Conservation (phyloP, 306 rosid species). For the Malus fusca region DNA sequence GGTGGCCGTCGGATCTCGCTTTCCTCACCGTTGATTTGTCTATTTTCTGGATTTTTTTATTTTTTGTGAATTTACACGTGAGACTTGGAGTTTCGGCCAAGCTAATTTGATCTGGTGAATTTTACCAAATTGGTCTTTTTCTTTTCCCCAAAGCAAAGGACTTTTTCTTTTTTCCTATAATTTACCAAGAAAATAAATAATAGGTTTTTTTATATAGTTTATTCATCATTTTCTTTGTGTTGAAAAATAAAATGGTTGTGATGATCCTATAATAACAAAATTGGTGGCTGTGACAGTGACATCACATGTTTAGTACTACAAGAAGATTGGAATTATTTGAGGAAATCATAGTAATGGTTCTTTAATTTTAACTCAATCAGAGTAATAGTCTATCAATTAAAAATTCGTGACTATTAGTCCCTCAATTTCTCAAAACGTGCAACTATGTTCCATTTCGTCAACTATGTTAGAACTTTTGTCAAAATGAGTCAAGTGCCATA, state of each 20-base stretch:
- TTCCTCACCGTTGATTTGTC: conserved; percentile 16
- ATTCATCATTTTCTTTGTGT: background rate
- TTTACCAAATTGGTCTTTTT: background rate
- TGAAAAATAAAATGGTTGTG: background rate
- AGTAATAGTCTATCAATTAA: too few relatives aligned
- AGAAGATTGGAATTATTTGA: background rate
- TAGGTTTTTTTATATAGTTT: background rate
- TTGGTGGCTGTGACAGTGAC: background rate
- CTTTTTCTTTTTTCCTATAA: background rate
- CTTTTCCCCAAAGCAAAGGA: background rate
- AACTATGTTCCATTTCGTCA: too few relatives aligned
- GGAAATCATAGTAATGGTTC: too few relatives aligned
- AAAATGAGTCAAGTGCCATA: too few relatives aligned
- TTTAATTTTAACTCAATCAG: too few relatives aligned
- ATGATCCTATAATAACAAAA: background rate
- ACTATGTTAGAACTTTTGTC: too few relatives aligned
- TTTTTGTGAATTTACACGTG: background rate
- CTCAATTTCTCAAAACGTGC: too few relatives aligned
- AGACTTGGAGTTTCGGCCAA: conserved; percentile 8
- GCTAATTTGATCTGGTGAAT: background rate
- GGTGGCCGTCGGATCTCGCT: conserved; percentile 24
- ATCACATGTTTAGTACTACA: background rate
- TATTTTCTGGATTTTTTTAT: background rate
- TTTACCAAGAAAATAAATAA: background rate
- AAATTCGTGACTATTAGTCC: too few relatives aligned